Base-by-base conservation (phyloP, 2,329 filamentous ascomycete genomes). In the Penicillium sp. region DNA sequence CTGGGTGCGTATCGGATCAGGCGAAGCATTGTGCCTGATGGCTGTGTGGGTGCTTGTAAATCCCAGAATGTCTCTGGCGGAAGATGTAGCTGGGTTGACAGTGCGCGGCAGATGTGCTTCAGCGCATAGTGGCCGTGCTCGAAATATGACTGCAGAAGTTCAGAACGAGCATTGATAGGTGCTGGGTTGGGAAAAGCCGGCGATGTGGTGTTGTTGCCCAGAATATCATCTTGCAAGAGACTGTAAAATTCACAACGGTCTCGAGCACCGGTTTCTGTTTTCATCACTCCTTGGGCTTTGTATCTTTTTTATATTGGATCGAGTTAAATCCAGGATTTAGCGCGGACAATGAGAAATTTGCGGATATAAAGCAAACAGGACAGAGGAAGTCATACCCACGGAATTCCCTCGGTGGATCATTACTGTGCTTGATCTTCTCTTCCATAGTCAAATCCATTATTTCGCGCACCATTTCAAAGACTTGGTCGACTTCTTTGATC, bases 391-490 rank as follows among this genome's bases (percentile, higher is more conserved):
- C 21, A 52, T 18, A 20, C 54, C 49, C 24, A 47, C 60, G n/a
- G 57, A 53, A 12, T 26, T 42, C 21, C 42, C 57, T 8, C 48
- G 54, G 16, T 53, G 55, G 4, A 23, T 55, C 16, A 51, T 55
- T 16, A 60, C 66, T 58, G 59, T 80, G 80, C 20, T 81, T 65
- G 0, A 61, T 55, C 28, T 77, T 70, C 0, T 74, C 74, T 58
- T 75, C 66, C 4, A 63, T 47, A 1, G 79, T 64, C 5, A 81
- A 57, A 2, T 55, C 52, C 45, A 55, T 48, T 1, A 33, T 55
- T 23, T 48, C 43, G 3, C 52, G 33, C n/a, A 42, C 43, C 35
- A 48, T n/a, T 11, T 33, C 45, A 21, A 55, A 48, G 16, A 55
- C n/a, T 7, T 30, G 16, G 12, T 55, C 52, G 8, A 43, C 52